Evolutionary conservation across 495 filamentous ascomycete genomes (phyloP), one percentile per base, ranked within the genome.

Genomic region (Physcia stellaris): DNA sequence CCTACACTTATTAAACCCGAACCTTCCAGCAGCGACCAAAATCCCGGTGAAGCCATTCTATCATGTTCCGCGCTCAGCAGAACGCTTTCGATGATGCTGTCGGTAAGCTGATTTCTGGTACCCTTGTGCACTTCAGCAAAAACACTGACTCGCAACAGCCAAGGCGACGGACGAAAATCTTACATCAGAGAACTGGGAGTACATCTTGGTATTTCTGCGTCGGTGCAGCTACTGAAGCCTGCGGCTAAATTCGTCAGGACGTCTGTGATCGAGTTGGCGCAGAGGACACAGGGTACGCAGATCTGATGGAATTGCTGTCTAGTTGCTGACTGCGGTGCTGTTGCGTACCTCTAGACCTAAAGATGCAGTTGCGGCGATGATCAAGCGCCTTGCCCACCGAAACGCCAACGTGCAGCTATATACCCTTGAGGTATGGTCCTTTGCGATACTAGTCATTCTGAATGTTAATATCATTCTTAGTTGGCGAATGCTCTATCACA

Each of bases 381-480:
- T 96, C 58, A 96, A 94, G 63, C 70, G 90, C 42, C 68, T 98
- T 46, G 92, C 90, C 40, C 88, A 98, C 62, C 76, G 90, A 43
- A 98, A 98, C 62, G 90, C 90, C 40, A 96, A 98, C 61, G 90
- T 98, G n/a, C 90, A 98, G 62, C 70, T 98, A 23, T 98, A 98
- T 55, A 96, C 90, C 15, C 70, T 98, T 41, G 90, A 98, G 71
- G 86, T 90, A 49, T 32, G 70, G 31, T 6, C 26, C 40, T 2
- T 32, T 4, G 11, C 6, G 23, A 31, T 30, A 10, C 12, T 16
- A 12, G 16, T 12, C 13, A 16, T 20, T 6, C 21, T 4, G 10
- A 16, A 17, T 18, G 19, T 47, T 56, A 35, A 57, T 28, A 15
- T 15, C 7, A 6, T 24, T 32, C 42, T 11, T 54, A 67, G 62